These are phyloP conservation scores for Agarophyton chilense DNA, from an alignment of 23 red algal species.

Conservation along the genomic window DNA sequence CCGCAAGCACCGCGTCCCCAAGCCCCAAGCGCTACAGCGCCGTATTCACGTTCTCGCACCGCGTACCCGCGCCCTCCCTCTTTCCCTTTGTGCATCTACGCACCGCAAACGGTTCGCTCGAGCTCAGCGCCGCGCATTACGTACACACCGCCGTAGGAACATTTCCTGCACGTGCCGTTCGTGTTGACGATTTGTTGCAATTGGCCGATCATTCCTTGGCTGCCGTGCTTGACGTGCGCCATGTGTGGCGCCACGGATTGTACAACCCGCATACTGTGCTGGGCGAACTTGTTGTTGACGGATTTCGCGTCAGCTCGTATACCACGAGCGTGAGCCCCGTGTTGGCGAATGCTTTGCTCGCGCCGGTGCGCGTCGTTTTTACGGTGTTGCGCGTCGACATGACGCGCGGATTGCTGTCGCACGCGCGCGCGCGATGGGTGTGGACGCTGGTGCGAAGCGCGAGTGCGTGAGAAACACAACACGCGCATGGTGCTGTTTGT, in stretches of 20 bases:
- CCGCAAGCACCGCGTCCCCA: neutral
- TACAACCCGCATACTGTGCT: slow-evolving; percentile 77
- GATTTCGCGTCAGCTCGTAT: slow-evolving; percentile 50
- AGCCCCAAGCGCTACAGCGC: neutral
- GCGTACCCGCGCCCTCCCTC: neutral
- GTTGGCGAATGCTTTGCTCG: too few relatives aligned
- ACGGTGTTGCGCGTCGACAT: neutral
- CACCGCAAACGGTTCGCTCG: neutral
- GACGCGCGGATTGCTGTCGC: neutral
- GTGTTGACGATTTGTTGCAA: slow-evolving; percentile 24
- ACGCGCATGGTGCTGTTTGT: too few relatives aligned
- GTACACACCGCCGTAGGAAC: slow-evolving; percentile 7
- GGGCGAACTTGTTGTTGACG: slow-evolving; percentile 70
- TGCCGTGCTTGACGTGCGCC: slow-evolving; percentile 14
- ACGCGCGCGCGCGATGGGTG: neutral
- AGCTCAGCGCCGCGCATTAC: slow-evolving; percentile 13
- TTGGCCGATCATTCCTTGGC: neutral
- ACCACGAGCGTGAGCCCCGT: slow-evolving; percentile 58
- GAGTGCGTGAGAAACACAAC: too few relatives aligned
- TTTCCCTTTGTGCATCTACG: neutral
- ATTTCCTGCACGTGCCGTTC: neutral
- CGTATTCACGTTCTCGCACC: slow-evolving; percentile 31
- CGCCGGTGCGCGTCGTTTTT: slow-evolving; percentile 22
- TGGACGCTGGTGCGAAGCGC: too few relatives aligned
- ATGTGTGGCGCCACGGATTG: slow-evolving; percentile 53